phyloP scores from a whole-genome alignment of 768 basidiomycete species.

The Hericium alpestre region DNA sequence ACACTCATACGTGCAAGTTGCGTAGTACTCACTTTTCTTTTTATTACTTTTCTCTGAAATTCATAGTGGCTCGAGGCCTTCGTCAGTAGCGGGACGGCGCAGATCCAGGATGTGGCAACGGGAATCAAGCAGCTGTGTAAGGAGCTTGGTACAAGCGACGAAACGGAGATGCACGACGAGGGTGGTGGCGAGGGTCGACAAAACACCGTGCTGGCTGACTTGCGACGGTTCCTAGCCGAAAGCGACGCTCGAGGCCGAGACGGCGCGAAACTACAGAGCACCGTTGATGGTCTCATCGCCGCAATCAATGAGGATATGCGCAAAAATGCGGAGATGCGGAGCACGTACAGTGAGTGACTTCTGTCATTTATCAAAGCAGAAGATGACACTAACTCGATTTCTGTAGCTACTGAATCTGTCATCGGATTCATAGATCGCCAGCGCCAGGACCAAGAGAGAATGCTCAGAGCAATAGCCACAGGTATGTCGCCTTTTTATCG shows the following conservation, averaged over 20 bases:
- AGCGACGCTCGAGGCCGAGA: conserved; percentile 21
- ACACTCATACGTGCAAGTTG: not conserved
- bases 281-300: conserved; percentile 27
- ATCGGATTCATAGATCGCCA: conserved; percentile 58
- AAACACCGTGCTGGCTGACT: conserved; percentile 24
- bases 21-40: too few species aligned
- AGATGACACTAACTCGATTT: conserved; percentile 1
- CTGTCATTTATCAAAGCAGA: not conserved
- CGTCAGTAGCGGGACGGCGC: conserved; percentile 64
- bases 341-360: conserved; percentile 24
- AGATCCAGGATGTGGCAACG: conserved; percentile 52
- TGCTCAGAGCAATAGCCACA: conserved; percentile 54
- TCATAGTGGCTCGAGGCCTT: conserved; percentile 75
- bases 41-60: not conserved
- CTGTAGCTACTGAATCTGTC: conserved; percentile 44
- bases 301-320: conserved; percentile 32
- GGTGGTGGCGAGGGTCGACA: conserved; percentile 14
- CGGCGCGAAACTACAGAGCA: conserved; percentile 21
- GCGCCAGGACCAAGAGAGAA: conserved; percentile 57
- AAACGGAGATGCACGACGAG: conserved; percentile 10
- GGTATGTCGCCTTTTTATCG: conserved; percentile 29
- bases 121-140: conserved; percentile 51
- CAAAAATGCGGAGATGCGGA: conserved; percentile 29
- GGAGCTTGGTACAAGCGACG: conserved; percentile 31
- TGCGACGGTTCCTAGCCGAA: conserved; percentile 26